Percentiles rank a stretch among this genome's conserved stretches.
phyloP scores from a whole-genome alignment of 805 yeast species.

The Pichia cephalocereana region DNA sequence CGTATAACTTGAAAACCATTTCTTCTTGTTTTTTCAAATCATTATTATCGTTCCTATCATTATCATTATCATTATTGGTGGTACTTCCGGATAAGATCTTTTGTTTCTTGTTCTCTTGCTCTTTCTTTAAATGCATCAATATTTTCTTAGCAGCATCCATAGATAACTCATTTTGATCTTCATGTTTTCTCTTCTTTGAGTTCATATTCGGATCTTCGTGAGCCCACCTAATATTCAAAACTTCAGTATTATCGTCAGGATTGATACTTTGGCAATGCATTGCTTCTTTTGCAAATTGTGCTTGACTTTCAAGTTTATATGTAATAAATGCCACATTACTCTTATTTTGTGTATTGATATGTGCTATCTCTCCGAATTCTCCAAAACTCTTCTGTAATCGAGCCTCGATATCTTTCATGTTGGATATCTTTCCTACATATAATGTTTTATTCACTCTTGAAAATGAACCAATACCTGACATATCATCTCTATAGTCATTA shows the following conservation, averaged over 20 bases:
- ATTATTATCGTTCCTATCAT: no score
- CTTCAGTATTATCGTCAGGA: slow-evolving; percentile 40
- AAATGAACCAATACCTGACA: slow-evolving; percentile 89
- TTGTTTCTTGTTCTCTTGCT: slow-evolving; percentile 10
- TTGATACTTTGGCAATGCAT: slow-evolving; percentile 72
- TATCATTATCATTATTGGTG: no score
- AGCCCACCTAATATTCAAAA: slow-evolving; percentile 77
- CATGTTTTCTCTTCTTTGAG: slow-evolving; percentile 42
- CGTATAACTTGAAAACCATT: neutral
- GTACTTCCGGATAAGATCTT: neutral
- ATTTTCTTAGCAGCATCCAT: slow-evolving; percentile 42
- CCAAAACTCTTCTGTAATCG: slow-evolving; percentile 42
- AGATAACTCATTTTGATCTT: slow-evolving; percentile 43
- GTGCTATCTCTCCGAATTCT: slow-evolving; percentile 69
- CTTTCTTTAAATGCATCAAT: slow-evolving; percentile 26
- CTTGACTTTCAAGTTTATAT: slow-evolving; percentile 56
- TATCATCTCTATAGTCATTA: slow-evolving; percentile 76
- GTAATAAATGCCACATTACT: slow-evolving; percentile 76
- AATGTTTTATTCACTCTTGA: slow-evolving; percentile 60
- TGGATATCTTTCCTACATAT: slow-evolving; percentile 56
- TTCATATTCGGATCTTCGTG: slow-evolving; percentile 76
- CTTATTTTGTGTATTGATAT: slow-evolving; percentile 48
- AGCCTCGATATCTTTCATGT: slow-evolving; percentile 27
- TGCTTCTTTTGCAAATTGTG: slow-evolving; percentile 94
- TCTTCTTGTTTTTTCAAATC: neutral